Conservation (phyloP, 192 early-diverging fungal genomes). For the Kickxella alabastrina region DNA sequence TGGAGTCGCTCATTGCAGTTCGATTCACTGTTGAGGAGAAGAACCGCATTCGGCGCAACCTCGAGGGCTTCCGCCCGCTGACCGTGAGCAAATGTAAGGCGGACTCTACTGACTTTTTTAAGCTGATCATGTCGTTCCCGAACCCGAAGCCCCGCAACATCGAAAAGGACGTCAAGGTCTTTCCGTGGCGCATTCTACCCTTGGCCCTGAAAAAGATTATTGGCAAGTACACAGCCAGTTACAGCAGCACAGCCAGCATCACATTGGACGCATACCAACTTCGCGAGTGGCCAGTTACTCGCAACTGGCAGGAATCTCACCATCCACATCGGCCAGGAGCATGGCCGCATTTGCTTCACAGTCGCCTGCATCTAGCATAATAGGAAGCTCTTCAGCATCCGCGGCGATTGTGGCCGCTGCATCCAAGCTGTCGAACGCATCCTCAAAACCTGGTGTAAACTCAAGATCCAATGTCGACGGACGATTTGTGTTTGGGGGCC, state of each 20-base stretch:
- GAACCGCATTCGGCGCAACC: constrained; percentile 81
- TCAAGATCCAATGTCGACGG: neutral
- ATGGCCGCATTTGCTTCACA: constrained; percentile 24
- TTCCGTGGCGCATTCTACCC: constrained; percentile 70
- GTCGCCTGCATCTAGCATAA: constrained; percentile 5
- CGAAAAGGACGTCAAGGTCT: constrained; percentile 87
- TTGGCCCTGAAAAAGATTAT: constrained; percentile 75
- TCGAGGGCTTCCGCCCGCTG: constrained; percentile 73
- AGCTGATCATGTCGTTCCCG: constrained; percentile 76
- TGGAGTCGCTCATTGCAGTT: constrained; percentile 70
- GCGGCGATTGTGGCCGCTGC: constrained; percentile 23
- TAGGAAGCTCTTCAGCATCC: constrained; percentile 19
- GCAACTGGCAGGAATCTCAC: constrained; percentile 18
- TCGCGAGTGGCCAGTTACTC: constrained; percentile 15
- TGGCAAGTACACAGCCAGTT: constrained; percentile 61
- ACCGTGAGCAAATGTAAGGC: constrained; percentile 75
- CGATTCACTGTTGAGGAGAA: constrained; percentile 80
- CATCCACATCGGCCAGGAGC: constrained; percentile 19
- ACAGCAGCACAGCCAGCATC: constrained; percentile 31
- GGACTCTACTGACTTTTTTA: constrained; percentile 76
- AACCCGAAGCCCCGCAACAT: constrained; percentile 82
- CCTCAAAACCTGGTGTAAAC: neutral
- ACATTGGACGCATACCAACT: constrained; percentile 19
- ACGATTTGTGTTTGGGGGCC: too few species aligned
- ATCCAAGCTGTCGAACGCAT: neutral